These are phyloP conservation scores for Xanthoceras sorbifolium DNA, from an alignment of 345 rosid species.

Conservation along the genomic window DNA sequence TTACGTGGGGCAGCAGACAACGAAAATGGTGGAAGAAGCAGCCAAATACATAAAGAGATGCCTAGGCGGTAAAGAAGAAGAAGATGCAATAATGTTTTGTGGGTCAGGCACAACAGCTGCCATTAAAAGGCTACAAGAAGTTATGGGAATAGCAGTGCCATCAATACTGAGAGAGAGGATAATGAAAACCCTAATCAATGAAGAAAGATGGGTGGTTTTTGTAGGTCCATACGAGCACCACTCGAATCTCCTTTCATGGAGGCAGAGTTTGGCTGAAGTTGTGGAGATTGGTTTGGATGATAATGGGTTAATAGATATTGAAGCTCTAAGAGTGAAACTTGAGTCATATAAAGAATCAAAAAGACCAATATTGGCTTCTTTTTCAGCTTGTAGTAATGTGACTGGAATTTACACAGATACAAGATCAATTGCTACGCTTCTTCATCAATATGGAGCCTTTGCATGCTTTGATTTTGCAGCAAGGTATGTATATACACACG, in stretches of 20 bases:
- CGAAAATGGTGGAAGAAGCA: constrained; percentile 53
- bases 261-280: constrained; percentile 63
- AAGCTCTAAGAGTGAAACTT: constrained; percentile 33
- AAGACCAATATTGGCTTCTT: constrained; percentile 55
- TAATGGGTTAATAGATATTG: constrained; percentile 38
- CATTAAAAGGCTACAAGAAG: constrained; percentile 62
- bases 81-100: constrained; percentile 53
- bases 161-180: constrained; percentile 41
- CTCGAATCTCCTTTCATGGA: constrained; percentile 65
- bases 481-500: no score
- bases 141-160: constrained; percentile 56
- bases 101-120: constrained; percentile 62
- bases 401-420: constrained; percentile 51
- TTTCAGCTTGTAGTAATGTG: constrained; percentile 69
- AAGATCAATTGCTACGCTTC: constrained; percentile 44
- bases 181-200: constrained; percentile 28
- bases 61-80: constrained; percentile 47
- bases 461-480: constrained; percentile 69
- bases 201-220: constrained; percentile 62
- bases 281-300: constrained; percentile 49
- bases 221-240: constrained; percentile 73
- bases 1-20: constrained; percentile 51
- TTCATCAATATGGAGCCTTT: constrained; percentile 51
- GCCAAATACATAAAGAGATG: constrained; percentile 46
- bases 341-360: constrained; percentile 23